Evolutionary conservation across 768 basidiomycete species (phyloP).

Genomic region (Tulasnella sp.): DNA sequence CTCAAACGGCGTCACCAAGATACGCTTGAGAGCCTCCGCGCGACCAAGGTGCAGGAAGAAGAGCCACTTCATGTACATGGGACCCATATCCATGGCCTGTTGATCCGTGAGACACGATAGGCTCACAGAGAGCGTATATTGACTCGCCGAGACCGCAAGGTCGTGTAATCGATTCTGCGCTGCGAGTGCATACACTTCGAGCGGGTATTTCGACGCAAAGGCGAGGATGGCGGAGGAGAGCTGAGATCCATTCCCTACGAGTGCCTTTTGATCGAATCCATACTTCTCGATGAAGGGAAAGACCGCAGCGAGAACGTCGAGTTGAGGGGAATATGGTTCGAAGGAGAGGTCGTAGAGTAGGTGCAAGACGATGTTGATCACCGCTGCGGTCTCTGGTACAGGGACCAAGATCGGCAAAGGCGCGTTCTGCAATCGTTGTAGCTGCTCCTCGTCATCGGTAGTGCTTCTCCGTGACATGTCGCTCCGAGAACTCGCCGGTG

Average conservation of each 20-base stretch:
- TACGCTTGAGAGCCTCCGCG: constrained; percentile 68
- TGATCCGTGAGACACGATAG: constrained; percentile 62
- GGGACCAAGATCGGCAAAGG: constrained; percentile 32
- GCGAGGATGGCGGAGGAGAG: constrained; percentile 43
- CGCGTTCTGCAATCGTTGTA: not conserved
- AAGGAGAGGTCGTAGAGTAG: constrained; percentile 16
- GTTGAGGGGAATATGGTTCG: constrained; percentile 26
- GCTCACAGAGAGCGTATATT: constrained; percentile 61
- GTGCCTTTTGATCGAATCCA: constrained; percentile 43
- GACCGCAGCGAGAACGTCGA: constrained; percentile 45
- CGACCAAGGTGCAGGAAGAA: constrained; percentile 81
- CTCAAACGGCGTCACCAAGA: constrained; percentile 33
- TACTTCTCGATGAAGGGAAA: constrained; percentile 49
- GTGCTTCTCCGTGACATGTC: too few relatives aligned
- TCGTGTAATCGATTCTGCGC: constrained; percentile 56
- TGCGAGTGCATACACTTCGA: constrained; percentile 64
- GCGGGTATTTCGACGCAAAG: constrained; percentile 54
- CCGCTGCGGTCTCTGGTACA: constrained; percentile 41
- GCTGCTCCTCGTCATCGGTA: not conserved
- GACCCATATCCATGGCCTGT: constrained; percentile 56
- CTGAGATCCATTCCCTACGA: constrained; percentile 25
- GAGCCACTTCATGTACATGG: constrained; percentile 66
- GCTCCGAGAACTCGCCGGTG: not conserved
- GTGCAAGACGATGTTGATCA: constrained; percentile 21
- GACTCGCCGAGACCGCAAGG: constrained; percentile 64